These are phyloP conservation scores for Lignosus rhinocerotis DNA, from an alignment of 1,284 basidiomycete genomes.

Conservation along the genomic window DNA sequence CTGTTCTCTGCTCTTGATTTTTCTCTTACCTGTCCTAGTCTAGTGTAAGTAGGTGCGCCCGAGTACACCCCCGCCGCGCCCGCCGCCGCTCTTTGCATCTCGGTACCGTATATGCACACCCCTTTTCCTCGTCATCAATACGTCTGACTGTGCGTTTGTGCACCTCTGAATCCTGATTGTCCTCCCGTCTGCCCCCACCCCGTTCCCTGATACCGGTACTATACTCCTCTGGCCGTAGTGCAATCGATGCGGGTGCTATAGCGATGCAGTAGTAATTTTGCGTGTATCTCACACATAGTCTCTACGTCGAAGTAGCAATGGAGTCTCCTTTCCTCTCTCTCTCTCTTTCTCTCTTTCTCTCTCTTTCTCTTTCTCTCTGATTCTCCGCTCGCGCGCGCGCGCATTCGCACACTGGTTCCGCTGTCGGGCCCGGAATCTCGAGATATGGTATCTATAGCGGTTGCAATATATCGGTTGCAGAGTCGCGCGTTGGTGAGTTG, in stretches of 20 bases:
- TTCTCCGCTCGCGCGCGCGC: no score
- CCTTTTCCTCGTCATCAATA: not conserved
- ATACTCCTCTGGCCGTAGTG: conserved; percentile 21
- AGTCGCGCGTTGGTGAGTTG: no score
- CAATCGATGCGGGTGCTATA: conserved; percentile 23
- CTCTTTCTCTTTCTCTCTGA: not conserved
- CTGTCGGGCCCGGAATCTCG: no score
- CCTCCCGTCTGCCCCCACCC: not conserved
- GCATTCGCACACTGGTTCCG: no score
- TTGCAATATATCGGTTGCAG: no score
- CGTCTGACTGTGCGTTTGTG: not conserved
- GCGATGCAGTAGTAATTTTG: conserved; percentile 24
- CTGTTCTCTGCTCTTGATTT: not conserved
- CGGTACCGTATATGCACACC: conserved; percentile 13
- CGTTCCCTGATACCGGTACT: conserved; percentile 25
- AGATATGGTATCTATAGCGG: no score
- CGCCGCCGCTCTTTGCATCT: conserved; percentile 10
- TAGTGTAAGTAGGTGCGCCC: conserved; percentile 1
- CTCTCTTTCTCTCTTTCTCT: not conserved
- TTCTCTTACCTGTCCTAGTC: not conserved
- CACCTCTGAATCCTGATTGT: not conserved
- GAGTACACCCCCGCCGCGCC: not conserved
- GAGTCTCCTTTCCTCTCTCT: conserved; percentile 20
- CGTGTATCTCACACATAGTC: conserved; percentile 22
- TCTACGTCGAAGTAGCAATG: conserved; percentile 19